Evolutionary conservation across 2,329 filamentous ascomycete genomes (phyloP).

Genomic region (Beauveria asiatica): DNA sequence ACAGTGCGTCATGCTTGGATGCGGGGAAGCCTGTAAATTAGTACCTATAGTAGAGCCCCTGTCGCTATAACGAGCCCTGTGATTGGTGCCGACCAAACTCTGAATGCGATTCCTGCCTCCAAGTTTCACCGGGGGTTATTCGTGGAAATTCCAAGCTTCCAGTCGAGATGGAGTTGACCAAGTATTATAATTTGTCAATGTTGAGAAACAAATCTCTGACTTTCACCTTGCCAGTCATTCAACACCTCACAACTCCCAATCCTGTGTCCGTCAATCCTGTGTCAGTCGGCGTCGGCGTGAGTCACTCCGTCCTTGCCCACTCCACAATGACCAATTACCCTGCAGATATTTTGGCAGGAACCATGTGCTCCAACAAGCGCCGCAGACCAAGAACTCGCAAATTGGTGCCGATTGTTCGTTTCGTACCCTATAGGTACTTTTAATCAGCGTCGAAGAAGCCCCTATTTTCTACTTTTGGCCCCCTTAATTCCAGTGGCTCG

Average conservation of each 20-base stretch:
- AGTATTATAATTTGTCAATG: too few relatives aligned
- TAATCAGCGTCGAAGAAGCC: neutral
- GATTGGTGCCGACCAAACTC: too few relatives aligned
- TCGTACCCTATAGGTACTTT: neutral
- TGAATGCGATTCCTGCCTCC: too few relatives aligned
- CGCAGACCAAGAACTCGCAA: neutral
- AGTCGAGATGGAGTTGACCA: too few relatives aligned
- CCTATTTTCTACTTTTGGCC: neutral
- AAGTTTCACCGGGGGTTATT: too few relatives aligned
- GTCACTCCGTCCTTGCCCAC: constrained; percentile 7
- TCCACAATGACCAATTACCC: neutral
- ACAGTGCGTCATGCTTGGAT: neutral
- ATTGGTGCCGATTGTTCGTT: neutral
- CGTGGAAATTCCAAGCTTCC: too few relatives aligned
- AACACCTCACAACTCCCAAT: neutral
- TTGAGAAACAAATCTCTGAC: too few relatives aligned
- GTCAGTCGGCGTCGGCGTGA: constrained; percentile 14
- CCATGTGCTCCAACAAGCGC: neutral
- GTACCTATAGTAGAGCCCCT: neutral
- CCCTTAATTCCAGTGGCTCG: neutral
- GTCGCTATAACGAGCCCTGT: neutral
- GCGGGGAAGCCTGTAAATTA: neutral
- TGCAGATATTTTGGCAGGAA: neutral
- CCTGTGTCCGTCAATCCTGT: neutral
- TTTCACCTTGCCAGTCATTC: neutral